Base-by-base conservation (phyloP, 2,329 filamentous ascomycete species). In the Fusarium tjaetaba region DNA sequence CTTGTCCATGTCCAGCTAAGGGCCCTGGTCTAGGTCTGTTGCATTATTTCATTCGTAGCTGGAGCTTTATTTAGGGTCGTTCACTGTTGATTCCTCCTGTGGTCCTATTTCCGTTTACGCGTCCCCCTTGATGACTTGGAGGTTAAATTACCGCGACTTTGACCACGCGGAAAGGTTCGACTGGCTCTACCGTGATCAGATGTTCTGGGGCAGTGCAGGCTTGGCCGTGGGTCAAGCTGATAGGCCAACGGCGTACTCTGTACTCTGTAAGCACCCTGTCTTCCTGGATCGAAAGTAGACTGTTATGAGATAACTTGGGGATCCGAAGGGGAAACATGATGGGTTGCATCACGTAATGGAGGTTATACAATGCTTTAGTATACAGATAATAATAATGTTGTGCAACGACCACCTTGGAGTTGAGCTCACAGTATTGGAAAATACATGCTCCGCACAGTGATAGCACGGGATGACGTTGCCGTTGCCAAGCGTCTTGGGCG, bases 401-500 rank as follows among this genome's bases (percentile, higher is more conserved):
- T 42, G 51, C 60, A 53, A 39, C 32, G 30, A 34, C 20, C 36
- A 16, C 30, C n/a, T 34, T 22, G 28, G 18, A 32, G 30, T 24
- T 36, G 32, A 20, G 22, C 28, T 26, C 30, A 68, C 49, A 64
- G 49, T 56, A 32, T 63, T 26, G 24, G 39, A 38, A 42, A 24
- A 22, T 15, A 52, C 11, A 26, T 24, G 36, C 45, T 18, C 15
- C 59, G 36, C 65, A 65, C 67, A 48, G 67, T 70, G 41, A 43
- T 36, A 52, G 36, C 11, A 49, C 62, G 62, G 67, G 63, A 71
- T 70, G 68, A 71, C 67, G 68, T 71, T 71, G 66, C 67, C 67
- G 67, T 39, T 53, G 61, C 73, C 65, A 70, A 64, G 71, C 43
- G 68, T 68, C 62, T 72, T 61, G 61, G 65, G 71, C 32, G 68